A percentile compares a stretch with the other conserved stretches of the same genome.
Evolutionary conservation across 768 basidiomycete species (phyloP).

Genomic region (Hortiboletus campestris): DNA sequence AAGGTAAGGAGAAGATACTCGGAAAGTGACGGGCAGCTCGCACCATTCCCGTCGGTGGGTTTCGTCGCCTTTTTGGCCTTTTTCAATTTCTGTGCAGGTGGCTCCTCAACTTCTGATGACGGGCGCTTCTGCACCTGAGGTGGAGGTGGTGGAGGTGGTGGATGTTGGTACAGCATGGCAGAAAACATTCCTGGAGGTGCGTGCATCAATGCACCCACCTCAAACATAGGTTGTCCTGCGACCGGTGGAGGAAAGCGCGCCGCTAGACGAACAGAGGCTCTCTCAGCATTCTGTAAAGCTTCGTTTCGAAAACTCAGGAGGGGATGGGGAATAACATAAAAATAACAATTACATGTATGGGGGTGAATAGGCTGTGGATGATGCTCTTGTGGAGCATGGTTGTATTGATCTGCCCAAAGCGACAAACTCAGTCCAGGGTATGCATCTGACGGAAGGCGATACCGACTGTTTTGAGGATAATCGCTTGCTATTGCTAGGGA

Average conservation of each 20-base stretch:
- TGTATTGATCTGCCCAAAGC: constrained; percentile 29
- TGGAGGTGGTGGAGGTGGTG: constrained; percentile 28
- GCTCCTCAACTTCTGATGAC: constrained; percentile 38
- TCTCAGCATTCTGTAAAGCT: constrained; percentile 54
- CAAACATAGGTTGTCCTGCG: constrained; percentile 30
- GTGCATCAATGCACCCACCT: constrained; percentile 34
- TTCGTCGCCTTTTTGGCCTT: constrained; percentile 43
- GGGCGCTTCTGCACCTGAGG: constrained; percentile 37
- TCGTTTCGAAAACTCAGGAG: constrained; percentile 22
- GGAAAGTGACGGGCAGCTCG: constrained; percentile 10
- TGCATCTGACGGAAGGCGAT: constrained; percentile 10
- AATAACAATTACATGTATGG: constrained; percentile 34
- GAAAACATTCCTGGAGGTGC: constrained; percentile 26
- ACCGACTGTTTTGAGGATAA: constrained; percentile 44
- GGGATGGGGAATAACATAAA: constrained; percentile 16
- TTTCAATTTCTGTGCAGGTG: constrained; percentile 46
- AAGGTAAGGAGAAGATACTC: constrained; percentile 10
- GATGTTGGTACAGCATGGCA: constrained; percentile 30
- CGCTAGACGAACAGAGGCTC: constrained; percentile 58
- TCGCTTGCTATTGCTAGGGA: constrained; percentile 43
- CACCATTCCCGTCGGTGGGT: constrained; percentile 34
- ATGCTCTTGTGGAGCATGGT: constrained; percentile 34
- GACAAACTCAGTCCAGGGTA: constrained; percentile 16
- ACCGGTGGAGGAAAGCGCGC: constrained; percentile 46
- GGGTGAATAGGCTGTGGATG: constrained; percentile 29